Evolutionary conservation across 164 flowering plant genomes (phyloP), one percentile per base, ranked within the genome.

Genomic region (Euptelea pleiosperma): DNA sequence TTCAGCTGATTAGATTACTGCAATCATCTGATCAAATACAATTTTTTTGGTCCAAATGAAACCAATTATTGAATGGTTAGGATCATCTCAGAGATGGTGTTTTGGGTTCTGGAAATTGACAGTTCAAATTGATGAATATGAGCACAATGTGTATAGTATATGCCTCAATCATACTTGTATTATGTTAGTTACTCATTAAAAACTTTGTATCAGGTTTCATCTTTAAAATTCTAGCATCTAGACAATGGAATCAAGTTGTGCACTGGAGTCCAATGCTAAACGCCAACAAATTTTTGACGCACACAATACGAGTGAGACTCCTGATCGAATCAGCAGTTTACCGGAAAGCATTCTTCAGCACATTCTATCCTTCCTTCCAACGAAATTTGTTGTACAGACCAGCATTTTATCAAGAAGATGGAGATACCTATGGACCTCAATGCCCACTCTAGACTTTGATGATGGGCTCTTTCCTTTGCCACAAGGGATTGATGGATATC

Each of bases 361-460:
- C 21, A 56, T 73, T 10, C 40, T 73, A 25, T 69, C 77, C 2
- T 59, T 46, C 60, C 60, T 73, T 19, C 64, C 73, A 0, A 60
- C 63, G 0, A 62, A 45, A 25, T 63, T 58, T 21, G 70, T 61
- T 37, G 73, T 63, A 14, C 18, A 24, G 26, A 69, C 73, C 14
- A 58, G 66, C 25, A 29, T 63, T 44, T 42, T 70, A 34, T 63
- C 74, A 18, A 63, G n/a, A 47, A 65, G 74, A 44, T 74, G 77
- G 77, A 57, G 48, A 34, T 40, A 59, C 21, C 10, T 70, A 6
- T 74, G 74, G 74, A 58, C 65, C 3, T 66, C 60, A 24, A 45
- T 70, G 46, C 61, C 69, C 18, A 63, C 36, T 43, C 35, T 70
- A n/a, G 66, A 74, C 37, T 63, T 67, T 55, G 58, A 73, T 55